A percentile compares a stretch with the other conserved stretches of the same genome.
Conservation (phyloP, 1,139 yeast genomes). For the Lodderomyces parapsilosis region DNA sequence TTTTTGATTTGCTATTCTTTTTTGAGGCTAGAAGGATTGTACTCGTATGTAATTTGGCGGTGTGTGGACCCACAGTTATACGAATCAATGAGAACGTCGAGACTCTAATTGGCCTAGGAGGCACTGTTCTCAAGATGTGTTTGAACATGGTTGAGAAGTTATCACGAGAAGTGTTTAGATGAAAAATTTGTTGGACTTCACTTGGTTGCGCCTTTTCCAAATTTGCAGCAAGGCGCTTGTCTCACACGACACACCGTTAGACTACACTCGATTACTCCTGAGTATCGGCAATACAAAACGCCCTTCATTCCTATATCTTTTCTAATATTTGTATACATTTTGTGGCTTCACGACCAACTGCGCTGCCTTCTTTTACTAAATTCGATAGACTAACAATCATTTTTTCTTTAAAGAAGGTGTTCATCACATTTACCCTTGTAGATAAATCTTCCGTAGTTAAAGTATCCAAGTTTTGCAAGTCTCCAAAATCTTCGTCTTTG, state of each 20-base stretch:
- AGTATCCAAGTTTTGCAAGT: slow-evolving; percentile 31
- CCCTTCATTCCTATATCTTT: neutral
- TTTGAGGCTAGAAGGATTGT: slow-evolving; percentile 5
- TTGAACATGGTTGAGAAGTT: neutral
- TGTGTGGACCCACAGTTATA: neutral
- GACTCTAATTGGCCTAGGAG: neutral
- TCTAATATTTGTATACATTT: slow-evolving; percentile 19
- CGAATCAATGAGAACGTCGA: neutral
- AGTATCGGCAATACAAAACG: no score
- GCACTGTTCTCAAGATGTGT: neutral
- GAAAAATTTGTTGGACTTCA: neutral
- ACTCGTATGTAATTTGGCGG: neutral
- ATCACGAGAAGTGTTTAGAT: neutral
- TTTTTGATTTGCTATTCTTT: slow-evolving; percentile 15
- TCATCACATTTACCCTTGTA: slow-evolving; percentile 57
- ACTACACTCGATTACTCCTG: no score
- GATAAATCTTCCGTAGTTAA: slow-evolving; percentile 55
- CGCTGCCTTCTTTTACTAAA: slow-evolving; percentile 72
- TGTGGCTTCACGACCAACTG: slow-evolving; percentile 61
- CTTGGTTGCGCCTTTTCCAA: neutral
- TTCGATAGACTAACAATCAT: slow-evolving; percentile 51
- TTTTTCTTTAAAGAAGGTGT: slow-evolving; percentile 51
- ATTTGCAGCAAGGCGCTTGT: neutral
- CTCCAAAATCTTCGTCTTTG: slow-evolving; percentile 24
- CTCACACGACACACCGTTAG: neutral